Evolutionary conservation across 148 eudicot species (phyloP).

Genomic region (Limonium bicolor): DNA sequence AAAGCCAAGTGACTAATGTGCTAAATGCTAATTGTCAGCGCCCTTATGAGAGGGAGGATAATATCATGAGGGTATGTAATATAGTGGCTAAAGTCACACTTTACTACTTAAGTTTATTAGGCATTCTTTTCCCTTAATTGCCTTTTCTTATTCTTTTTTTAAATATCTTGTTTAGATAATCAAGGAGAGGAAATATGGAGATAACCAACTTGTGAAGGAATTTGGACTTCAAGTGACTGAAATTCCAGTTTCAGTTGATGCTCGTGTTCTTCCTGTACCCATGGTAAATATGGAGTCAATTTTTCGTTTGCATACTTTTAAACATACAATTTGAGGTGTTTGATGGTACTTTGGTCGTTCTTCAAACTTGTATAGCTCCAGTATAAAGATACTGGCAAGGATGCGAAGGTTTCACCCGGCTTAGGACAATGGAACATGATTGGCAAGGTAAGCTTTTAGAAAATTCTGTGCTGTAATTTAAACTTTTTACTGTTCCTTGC

Average conservation of each 20-base stretch:
- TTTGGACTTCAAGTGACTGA: conserved; percentile 49
- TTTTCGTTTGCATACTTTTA: background rate
- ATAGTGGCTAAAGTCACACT: background rate
- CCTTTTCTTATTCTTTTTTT: background rate
- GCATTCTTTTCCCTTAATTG: background rate
- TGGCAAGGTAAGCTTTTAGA: conserved; percentile 31
- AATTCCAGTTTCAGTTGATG: conserved; percentile 38
- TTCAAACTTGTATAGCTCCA: conserved; percentile 42
- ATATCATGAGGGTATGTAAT: conserved; percentile 28
- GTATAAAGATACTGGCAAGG: conserved; percentile 34
- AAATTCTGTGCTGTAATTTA: too few species aligned
- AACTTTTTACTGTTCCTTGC: too few species aligned
- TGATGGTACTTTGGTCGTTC: too few species aligned
- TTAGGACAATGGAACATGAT: conserved; percentile 93
- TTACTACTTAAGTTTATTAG: background rate
- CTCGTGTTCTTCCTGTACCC: conserved; percentile 74
- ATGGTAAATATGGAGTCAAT: conserved; percentile 18
- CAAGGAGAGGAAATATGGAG: conserved; percentile 22
- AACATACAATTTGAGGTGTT: too few species aligned
- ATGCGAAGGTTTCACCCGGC: conserved; percentile 29
- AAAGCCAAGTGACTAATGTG: conserved; percentile 52
- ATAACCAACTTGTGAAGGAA: conserved; percentile 26
- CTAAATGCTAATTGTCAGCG: conserved; percentile 77
- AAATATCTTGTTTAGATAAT: conserved; percentile 32
- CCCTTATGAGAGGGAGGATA: conserved; percentile 39